These are phyloP conservation scores for Phtheirospermum japonicum DNA, from an alignment of 257 asterid species.

Conservation along the genomic window DNA sequence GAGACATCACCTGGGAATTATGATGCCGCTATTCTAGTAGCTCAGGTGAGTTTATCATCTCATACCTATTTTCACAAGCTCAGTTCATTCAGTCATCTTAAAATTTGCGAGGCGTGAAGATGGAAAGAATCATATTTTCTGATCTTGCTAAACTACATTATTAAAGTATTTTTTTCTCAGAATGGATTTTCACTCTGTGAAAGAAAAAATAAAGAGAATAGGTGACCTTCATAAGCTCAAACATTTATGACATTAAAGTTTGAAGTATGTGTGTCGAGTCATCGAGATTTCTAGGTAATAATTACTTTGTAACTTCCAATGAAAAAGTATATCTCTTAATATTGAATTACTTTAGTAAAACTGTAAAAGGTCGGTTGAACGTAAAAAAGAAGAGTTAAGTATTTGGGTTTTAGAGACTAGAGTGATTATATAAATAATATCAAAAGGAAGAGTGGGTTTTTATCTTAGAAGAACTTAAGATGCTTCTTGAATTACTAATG, in stretches of 20 bases:
- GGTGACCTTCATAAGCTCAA: neutral
- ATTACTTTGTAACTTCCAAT: neutral
- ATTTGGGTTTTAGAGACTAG: neutral
- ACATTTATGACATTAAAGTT: neutral
- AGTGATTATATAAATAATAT: neutral
- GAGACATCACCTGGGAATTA: constrained; percentile 77
- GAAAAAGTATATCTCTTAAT: neutral
- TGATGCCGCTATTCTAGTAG: constrained; percentile 68
- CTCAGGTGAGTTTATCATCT: constrained; percentile 50
- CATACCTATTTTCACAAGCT: constrained; percentile 8
- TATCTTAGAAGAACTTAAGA: neutral
- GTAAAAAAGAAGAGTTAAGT: neutral
- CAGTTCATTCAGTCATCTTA: constrained; percentile 16
- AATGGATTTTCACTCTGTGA: neutral
- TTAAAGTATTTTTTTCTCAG: neutral
- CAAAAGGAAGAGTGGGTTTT: neutral
- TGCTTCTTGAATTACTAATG: neutral
- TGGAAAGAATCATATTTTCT: neutral
- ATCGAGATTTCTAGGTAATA: no score
- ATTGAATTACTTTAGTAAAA: neutral
- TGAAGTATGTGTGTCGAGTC: no score
- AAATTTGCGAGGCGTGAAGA: constrained; percentile 10
- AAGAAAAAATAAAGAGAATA: neutral
- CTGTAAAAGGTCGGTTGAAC: neutral
- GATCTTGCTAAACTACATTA: constrained; percentile 7